A percentile compares a stretch with the other conserved stretches of the same genome.
These are phyloP conservation scores for Talaromyces sp. DNA, from an alignment of 2,329 filamentous ascomycete species.

Conservation along the genomic window DNA sequence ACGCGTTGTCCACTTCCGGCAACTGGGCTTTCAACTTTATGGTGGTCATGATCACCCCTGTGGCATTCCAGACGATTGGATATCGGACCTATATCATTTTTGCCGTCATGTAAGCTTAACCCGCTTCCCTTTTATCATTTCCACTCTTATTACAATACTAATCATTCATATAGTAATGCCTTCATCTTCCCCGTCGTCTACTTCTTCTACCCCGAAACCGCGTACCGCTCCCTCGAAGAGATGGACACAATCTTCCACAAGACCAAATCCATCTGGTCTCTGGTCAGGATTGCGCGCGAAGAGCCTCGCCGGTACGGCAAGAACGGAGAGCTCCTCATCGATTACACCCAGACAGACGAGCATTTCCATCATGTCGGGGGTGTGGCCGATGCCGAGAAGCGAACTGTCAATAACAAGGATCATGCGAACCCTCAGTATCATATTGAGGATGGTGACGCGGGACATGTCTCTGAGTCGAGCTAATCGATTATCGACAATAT, in stretches of 20 bases:
- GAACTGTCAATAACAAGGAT: slow-evolving; percentile 60
- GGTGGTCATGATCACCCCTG: slow-evolving; percentile 64
- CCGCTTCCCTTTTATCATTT: slow-evolving; percentile 1
- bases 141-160: neutral
- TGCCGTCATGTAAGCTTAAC: slow-evolving; percentile 47
- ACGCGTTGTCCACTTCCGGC: slow-evolving; percentile 60
- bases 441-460: slow-evolving; percentile 17
- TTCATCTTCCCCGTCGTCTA: slow-evolving; percentile 56
- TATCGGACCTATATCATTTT: slow-evolving; percentile 58
- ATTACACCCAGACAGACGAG: slow-evolving; percentile 22
- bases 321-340: slow-evolving; percentile 55
- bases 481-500: neutral
- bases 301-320: slow-evolving; percentile 58
- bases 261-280: slow-evolving; percentile 47
- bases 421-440: slow-evolving; percentile 18
- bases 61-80: slow-evolving; percentile 55
- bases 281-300: slow-evolving; percentile 50
- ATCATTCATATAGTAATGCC: slow-evolving; percentile 43
- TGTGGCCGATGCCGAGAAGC: slow-evolving; percentile 72
- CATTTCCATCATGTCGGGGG: slow-evolving; percentile 20
- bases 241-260: slow-evolving; percentile 66
- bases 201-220: slow-evolving; percentile 62
- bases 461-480: slow-evolving; percentile 5
- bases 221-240: slow-evolving; percentile 61
- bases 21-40: slow-evolving; percentile 64